Percentiles rank a stretch among this genome's conserved stretches.
phyloP scores from a whole-genome alignment of 441 rosid genomes.

The Lepidium campestre region DNA sequence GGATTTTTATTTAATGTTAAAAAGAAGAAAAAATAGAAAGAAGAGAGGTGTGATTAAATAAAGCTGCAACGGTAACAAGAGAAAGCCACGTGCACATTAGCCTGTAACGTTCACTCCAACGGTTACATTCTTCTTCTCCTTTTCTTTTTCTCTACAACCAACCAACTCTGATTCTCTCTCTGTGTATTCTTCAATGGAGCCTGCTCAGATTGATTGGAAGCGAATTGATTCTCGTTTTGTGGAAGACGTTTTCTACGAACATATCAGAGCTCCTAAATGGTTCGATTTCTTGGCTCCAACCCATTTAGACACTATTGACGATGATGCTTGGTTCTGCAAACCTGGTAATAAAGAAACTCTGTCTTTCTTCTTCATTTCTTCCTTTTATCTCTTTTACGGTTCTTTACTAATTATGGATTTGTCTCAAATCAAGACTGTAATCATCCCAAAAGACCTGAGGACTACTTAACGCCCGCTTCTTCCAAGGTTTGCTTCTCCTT shows the following conservation, averaged over 20 bases:
- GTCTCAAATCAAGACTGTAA: constrained; percentile 53
- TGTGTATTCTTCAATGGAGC: constrained; percentile 49
- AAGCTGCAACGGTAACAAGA: constrained; percentile 34
- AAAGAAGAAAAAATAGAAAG: neutral
- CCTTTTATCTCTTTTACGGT: neutral
- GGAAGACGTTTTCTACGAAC: constrained; percentile 66
- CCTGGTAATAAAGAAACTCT: constrained; percentile 40
- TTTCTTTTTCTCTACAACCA: constrained; percentile 7
- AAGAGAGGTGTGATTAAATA: neutral
- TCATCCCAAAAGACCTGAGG: constrained; percentile 78
- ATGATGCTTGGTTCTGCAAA: constrained; percentile 81
- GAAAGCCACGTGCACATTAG: constrained; percentile 16
- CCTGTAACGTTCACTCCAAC: constrained; percentile 30
- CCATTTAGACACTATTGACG: constrained; percentile 31
- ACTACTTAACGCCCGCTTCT: constrained; percentile 52
- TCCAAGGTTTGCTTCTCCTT: constrained; percentile 43
- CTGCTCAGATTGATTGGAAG: constrained; percentile 91
- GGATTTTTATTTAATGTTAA: neutral
- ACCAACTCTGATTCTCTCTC: constrained; percentile 1
- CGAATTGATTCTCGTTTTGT: constrained; percentile 63
- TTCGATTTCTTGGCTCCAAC: constrained; percentile 55
- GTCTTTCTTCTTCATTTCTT: neutral
- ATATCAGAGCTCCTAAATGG: constrained; percentile 81
- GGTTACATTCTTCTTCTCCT: constrained; percentile 31
- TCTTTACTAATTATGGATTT: neutral